phyloP scores from a whole-genome alignment of 768 basidiomycete genomes.

The Russula olivacea region DNA sequence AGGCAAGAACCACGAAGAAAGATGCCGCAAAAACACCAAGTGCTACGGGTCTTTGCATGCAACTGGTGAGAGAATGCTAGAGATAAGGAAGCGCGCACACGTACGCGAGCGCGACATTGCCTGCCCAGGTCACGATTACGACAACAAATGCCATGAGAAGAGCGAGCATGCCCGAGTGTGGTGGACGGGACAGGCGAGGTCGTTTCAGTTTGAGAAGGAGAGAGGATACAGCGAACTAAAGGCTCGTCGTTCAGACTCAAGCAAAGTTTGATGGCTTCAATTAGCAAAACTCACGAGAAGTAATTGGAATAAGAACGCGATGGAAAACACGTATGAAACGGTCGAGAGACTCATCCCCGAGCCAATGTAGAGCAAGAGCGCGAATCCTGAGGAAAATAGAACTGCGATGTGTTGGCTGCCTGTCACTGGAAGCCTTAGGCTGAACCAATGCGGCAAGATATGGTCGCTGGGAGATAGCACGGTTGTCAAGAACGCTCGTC shows the following conservation, averaged over 20 bases:
- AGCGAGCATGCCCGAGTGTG: slow-evolving; percentile 15
- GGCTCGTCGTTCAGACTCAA: neutral
- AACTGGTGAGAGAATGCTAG: neutral
- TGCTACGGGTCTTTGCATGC: slow-evolving; percentile 15
- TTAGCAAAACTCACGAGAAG: slow-evolving; percentile 15
- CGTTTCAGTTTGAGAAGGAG: slow-evolving; percentile 23
- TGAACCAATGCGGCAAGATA: slow-evolving; percentile 23
- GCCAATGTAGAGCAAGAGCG: slow-evolving; percentile 23
- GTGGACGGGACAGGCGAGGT: slow-evolving; percentile 19
- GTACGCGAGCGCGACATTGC: slow-evolving; percentile 23
- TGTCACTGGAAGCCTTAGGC: slow-evolving; percentile 19
- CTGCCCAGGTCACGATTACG: slow-evolving; percentile 17
- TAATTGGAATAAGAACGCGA: slow-evolving; percentile 24
- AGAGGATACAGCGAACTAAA: slow-evolving; percentile 21
- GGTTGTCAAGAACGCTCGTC: neutral
- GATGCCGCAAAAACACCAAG: slow-evolving; percentile 21
- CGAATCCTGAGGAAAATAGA: slow-evolving; percentile 13
- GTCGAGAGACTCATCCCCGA: slow-evolving; percentile 24
- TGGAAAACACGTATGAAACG: slow-evolving; percentile 24
- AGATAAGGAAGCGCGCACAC: neutral
- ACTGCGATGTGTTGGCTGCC: slow-evolving; percentile 20
- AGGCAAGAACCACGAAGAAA: slow-evolving; percentile 13
- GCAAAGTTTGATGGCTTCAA: neutral
- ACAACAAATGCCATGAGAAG: slow-evolving; percentile 21
- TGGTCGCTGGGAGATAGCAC: slow-evolving; percentile 11